phyloP scores from a whole-genome alignment of 2,329 filamentous ascomycete genomes.

The Cordyceps javanica region DNA sequence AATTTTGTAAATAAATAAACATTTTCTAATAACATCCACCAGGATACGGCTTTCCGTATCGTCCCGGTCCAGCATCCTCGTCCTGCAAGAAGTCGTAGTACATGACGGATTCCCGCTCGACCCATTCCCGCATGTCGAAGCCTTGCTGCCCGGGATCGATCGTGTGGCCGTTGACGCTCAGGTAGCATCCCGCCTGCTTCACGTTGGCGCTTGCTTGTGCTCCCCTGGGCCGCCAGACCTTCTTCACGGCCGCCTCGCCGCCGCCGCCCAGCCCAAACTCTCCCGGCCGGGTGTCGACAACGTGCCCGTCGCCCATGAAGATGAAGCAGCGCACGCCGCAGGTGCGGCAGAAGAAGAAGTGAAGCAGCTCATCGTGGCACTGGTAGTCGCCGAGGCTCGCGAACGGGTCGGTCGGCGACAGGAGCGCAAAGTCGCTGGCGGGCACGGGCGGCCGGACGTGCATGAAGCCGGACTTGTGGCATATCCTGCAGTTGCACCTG shows the following conservation, averaged over 20 bases:
- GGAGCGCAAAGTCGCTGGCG: slow-evolving; percentile 39
- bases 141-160: slow-evolving; percentile 32
- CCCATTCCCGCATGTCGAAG: slow-evolving; percentile 30
- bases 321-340: slow-evolving; percentile 41
- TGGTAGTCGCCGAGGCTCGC: slow-evolving; percentile 36
- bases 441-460: slow-evolving; percentile 33
- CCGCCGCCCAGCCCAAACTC: slow-evolving; percentile 13
- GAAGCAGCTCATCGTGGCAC: slow-evolving; percentile 23
- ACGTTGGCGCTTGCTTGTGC: background rate
- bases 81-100: slow-evolving; percentile 20
- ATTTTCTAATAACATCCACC: slow-evolving; percentile 18
- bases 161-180: slow-evolving; percentile 33
- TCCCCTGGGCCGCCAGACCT: background rate
- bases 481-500: slow-evolving; percentile 43
- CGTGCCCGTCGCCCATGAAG: slow-evolving; percentile 24
- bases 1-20: background rate
- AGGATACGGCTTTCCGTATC: slow-evolving; percentile 14
- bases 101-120: slow-evolving; percentile 27
- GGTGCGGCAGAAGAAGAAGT: slow-evolving; percentile 41
- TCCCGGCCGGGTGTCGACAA: slow-evolving; percentile 19
- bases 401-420: slow-evolving; percentile 33
- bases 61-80: background rate
- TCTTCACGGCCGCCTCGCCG: background rate
- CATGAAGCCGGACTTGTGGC: slow-evolving; percentile 41
- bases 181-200: slow-evolving; percentile 19